Evolutionary conservation across 225 moss, liverwort and hornwort species (phyloP), one percentile per base, ranked within the genome.

Genomic region (Neckera pumila): DNA sequence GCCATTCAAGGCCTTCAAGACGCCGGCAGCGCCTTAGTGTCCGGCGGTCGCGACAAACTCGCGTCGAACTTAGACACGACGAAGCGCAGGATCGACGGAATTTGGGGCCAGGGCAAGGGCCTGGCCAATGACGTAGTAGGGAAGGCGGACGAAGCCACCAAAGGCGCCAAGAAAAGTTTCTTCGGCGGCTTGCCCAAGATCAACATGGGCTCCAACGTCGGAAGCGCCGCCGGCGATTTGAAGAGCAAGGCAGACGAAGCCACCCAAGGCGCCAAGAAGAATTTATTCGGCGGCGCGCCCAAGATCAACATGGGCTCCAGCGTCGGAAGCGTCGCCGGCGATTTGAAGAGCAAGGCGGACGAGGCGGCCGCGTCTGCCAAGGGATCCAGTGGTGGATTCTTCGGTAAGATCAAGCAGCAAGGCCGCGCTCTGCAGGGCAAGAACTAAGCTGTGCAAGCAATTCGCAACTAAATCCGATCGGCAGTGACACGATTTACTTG

Each of bases 391-490:
- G 89, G 87, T 25, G 93, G 93, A 4, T 90, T 93, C 61, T 93
- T 92, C 66, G 89, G 90, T 10, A 93, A 93, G 84, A 93, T 93
- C 61, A 86, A 86, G 76, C 92, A 90, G 89, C 89, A 93, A 57
- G 76, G 34, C 21, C 85, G 85, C 28, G 36, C n/a, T 76, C n/a
- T 85, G 76, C 76, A 76, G 62, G 62, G 76, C 28, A 85, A 85
- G 76, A 85, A 85, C 10, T 85, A 51, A 76, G 28, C 17, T 34
- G 34, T 33, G 42, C 42, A 71, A 38, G 58, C 58, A n/a, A 49
- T 76, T 31, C 62, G 90, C 80, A 84, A 84, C 58, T 49, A 40
- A 82, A 82, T 38, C 19, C 16, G 10, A 21, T 43, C 6, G 42
- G 65, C 77, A 31, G 11, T 6, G 65, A 56, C 54, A 86, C 38